Evolutionary conservation across 768 basidiomycete species (phyloP).

Genomic region (Zangia roseola): DNA sequence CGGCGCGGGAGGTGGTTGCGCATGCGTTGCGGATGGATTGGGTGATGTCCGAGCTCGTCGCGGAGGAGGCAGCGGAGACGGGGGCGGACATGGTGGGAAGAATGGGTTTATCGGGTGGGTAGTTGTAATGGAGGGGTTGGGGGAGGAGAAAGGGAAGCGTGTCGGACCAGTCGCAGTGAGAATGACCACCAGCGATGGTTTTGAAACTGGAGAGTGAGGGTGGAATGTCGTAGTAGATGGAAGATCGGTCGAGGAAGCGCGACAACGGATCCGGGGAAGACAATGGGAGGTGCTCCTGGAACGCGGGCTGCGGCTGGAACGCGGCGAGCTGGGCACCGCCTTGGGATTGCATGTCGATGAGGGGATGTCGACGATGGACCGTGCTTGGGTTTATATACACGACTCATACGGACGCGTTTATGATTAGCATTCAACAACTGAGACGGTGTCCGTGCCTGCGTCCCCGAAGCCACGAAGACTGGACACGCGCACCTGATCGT

Average conservation of each 20-base stretch:
- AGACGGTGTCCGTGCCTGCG: conserved; percentile 17
- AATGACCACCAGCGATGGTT: conserved; percentile 19
- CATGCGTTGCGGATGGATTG: conserved; percentile 34
- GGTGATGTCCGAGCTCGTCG: conserved; percentile 29
- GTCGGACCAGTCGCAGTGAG: conserved; percentile 27
- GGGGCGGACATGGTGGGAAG: conserved; percentile 10
- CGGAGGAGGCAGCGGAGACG: conserved; percentile 2
- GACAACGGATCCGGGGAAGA: conserved; percentile 23
- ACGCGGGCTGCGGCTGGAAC: conserved; percentile 14
- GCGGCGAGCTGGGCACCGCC: conserved; percentile 11
- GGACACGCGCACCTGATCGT: conserved; percentile 22
- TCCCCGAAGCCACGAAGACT: conserved; percentile 15
- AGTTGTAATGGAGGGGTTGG: conserved; percentile 19
- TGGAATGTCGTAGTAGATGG: conserved; percentile 25
- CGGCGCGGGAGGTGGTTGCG: conserved; percentile 18
- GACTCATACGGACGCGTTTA: background rate
- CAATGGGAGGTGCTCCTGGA: conserved; percentile 16
- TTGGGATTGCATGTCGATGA: conserved; percentile 12
- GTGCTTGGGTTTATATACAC: conserved; percentile 20
- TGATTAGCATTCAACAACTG: conserved; percentile 30
- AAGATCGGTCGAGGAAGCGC: conserved; percentile 33
- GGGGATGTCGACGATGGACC: background rate
- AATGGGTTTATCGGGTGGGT: conserved; percentile 13
- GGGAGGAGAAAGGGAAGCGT: conserved; percentile 17
- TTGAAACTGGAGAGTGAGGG: conserved; percentile 21